Evolutionary conservation across 169 alveolate species (phyloP), one percentile per base, ranked within the genome.

Genomic region (Babesia bovis): DNA sequence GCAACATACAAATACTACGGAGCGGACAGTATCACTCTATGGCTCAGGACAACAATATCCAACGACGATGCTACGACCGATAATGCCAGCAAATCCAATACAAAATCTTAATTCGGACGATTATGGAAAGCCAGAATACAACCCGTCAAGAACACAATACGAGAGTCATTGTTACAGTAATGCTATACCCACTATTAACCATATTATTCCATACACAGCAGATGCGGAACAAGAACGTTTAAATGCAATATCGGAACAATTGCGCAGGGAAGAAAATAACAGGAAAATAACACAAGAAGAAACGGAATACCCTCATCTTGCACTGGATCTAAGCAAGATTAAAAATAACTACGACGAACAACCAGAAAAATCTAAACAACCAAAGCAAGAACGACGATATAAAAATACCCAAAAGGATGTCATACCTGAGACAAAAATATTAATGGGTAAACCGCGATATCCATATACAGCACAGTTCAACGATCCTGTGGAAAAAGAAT

Each of bases 401-500:
- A 19, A 42, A 2, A 23, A 49, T 0, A 32, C 10, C 33, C 12
- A 4, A 2, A 44, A 49, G 17, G 73, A 63, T 19, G 12, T 30
- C 17, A n/a, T 6, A 5, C 25, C 32, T 42, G 73, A 28, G 23
- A n/a, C 2, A n/a, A 63, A 32, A 33, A 35, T 78, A 15, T n/a
- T 66, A 5, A n/a, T 42, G 12, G 87, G 87, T 28, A 78, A 69
- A 63, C 87, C 87, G 38, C 72, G 65, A 12, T 60, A 78, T 49
- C 70, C 66, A 40, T 78, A 55, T 57, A 44, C 58, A n/a, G 87
- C 83, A 41, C 61, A 58, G 68, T 68, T 53, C 50, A 71, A 66
- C 26, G 88, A 81, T 9, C 83, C 84, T 17, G 72, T 81, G 15
- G 88, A 81, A 32, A 70, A 71, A 57, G 88, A 81, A 60, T 51